These are phyloP conservation scores for Tympanopsis confertula DNA, from an alignment of 2,329 filamentous ascomycete genomes.

Conservation along the genomic window DNA sequence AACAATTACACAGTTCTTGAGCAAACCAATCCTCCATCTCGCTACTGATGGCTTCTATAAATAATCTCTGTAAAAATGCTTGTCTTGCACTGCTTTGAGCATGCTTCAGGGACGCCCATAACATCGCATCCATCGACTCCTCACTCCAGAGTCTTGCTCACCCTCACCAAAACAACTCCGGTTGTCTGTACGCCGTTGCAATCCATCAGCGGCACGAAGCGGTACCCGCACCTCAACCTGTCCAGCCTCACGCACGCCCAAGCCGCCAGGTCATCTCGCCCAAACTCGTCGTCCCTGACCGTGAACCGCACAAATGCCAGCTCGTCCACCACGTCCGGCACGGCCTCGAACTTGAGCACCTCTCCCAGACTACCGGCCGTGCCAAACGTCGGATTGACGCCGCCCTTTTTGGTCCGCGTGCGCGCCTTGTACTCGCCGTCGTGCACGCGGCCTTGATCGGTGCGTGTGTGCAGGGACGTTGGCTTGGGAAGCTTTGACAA, in stretches of 20 bases:
- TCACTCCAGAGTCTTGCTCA: too few relatives aligned
- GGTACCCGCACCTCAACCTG: conserved; percentile 62
- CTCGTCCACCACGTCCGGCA: conserved; percentile 50
- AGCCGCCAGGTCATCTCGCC: conserved; percentile 65
- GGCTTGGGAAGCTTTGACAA: conserved; percentile 44
- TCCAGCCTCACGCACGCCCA: conserved; percentile 87
- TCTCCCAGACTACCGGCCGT: conserved; percentile 54
- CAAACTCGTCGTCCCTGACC: conserved; percentile 75
- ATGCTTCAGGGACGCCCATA: too few relatives aligned
- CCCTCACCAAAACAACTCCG: too few relatives aligned
- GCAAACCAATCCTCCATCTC: too few relatives aligned
- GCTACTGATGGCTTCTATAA: too few relatives aligned
- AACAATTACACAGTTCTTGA: too few relatives aligned
- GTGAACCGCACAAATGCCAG: conserved; percentile 72
- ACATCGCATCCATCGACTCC: too few relatives aligned
- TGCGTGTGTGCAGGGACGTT: too few relatives aligned
- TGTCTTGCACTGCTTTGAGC: too few relatives aligned
- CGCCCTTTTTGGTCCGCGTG: conserved; percentile 46
- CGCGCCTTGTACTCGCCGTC: conserved; percentile 41
- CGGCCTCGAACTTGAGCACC: conserved; percentile 40
- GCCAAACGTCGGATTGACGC: conserved; percentile 24
- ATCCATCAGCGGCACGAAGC: conserved; percentile 68
- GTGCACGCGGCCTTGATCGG: conserved; percentile 20
- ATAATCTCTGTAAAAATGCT: too few relatives aligned
- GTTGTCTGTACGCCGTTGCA: too few relatives aligned